phyloP scores from a whole-genome alignment of 805 yeast species.

The Lachancea lanzarotensis region DNA sequence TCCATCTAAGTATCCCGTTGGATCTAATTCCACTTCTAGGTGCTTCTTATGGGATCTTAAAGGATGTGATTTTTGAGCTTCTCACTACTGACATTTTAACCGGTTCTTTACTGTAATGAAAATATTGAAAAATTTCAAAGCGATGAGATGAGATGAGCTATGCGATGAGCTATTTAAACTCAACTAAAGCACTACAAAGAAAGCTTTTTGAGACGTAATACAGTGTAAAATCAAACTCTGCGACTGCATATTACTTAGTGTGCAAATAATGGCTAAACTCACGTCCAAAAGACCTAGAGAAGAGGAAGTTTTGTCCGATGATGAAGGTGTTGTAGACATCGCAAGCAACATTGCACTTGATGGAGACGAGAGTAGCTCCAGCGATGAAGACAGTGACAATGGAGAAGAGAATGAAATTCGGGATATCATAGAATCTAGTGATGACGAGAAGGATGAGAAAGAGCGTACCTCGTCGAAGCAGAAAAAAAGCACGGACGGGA shows the following conservation, averaged over 20 bases:
- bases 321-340: slow-evolving; percentile 43
- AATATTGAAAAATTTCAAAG: slow-evolving; percentile 8
- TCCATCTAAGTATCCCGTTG: neutral
- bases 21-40: neutral
- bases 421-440: slow-evolving; percentile 47
- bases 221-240: neutral
- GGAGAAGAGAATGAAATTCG: slow-evolving; percentile 36
- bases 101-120: neutral
- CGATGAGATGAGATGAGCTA: slow-evolving; percentile 8
- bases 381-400: slow-evolving; percentile 33
- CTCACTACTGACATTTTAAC: neutral
- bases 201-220: neutral
- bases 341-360: slow-evolving; percentile 52
- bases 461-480: slow-evolving; percentile 9
- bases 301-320: slow-evolving; percentile 30
- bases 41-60: no score
- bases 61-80: no score
- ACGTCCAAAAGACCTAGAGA: slow-evolving; percentile 1
- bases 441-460: slow-evolving; percentile 43
- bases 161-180: slow-evolving; percentile 1
- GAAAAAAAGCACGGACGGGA: slow-evolving; percentile 8
- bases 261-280: neutral
- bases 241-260: neutral
- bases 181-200: neutral
- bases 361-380: slow-evolving; percentile 22